Percentiles rank a stretch among this genome's conserved stretches.
Conservation (phyloP, 2,329 filamentous ascomycete genomes). For the Aspergillus tubingensis region DNA sequence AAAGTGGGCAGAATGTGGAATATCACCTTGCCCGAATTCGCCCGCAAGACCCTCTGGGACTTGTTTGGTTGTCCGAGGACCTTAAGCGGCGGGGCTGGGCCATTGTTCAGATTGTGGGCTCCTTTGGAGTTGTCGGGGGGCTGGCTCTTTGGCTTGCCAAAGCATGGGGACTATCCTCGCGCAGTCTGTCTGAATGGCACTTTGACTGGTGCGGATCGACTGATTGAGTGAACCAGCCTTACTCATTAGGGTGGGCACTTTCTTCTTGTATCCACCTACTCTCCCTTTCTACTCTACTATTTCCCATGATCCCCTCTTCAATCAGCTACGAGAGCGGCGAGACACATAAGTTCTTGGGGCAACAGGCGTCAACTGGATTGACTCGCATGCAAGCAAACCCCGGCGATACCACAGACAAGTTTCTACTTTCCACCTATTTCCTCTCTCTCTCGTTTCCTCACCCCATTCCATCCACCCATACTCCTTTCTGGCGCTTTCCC, state of each 20-base stretch:
- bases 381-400: too few species aligned
- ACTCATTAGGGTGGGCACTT: neutral
- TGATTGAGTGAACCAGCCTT: conserved; percentile 7
- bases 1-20: conserved; percentile 31
- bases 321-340: too few species aligned
- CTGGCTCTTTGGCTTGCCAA: conserved; percentile 64
- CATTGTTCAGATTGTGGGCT: conserved; percentile 72
- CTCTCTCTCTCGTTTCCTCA: neutral
- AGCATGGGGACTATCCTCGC: conserved; percentile 41
- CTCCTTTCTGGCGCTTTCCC: neutral
- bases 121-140: conserved; percentile 72
- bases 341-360: too few species aligned
- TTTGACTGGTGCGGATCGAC: conserved; percentile 27
- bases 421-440: neutral
- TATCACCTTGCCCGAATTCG: conserved; percentile 44
- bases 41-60: conserved; percentile 75
- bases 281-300: neutral
- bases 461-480: neutral
- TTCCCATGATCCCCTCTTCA: too few species aligned
- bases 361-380: too few species aligned
- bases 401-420: too few species aligned
- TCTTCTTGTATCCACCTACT: neutral
- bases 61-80: conserved; percentile 69
- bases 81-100: conserved; percentile 66
- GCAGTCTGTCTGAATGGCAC: conserved; percentile 34